These are phyloP conservation scores for Talaromyces pinophilus DNA, from an alignment of 2,329 filamentous ascomycete genomes.

Conservation along the genomic window DNA sequence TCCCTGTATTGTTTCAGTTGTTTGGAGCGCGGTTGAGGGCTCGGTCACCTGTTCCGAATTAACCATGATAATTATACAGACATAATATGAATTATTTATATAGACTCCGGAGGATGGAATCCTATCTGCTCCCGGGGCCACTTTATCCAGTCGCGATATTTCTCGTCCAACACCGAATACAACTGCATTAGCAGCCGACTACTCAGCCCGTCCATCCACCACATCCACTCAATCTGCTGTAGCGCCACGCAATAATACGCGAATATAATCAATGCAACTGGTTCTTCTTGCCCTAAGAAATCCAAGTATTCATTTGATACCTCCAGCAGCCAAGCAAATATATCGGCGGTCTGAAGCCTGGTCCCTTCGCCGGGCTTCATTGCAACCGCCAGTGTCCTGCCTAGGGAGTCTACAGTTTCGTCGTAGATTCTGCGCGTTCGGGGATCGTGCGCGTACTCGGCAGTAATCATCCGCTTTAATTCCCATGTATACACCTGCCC, in stretches of 20 bases:
- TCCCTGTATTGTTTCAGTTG: background rate
- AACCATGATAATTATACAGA: background rate
- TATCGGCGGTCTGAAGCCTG: slow-evolving; percentile 26
- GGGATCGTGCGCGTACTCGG: background rate
- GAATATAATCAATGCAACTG: slow-evolving; percentile 30
- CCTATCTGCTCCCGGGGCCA: slow-evolving; percentile 31
- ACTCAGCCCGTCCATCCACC: slow-evolving; percentile 32
- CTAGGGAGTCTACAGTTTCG: slow-evolving; percentile 25
- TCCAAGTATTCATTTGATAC: slow-evolving; percentile 27
- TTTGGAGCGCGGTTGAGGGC: background rate
- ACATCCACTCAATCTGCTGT: slow-evolving; percentile 29
- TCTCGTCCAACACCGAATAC: slow-evolving; percentile 27
- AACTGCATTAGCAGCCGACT: slow-evolving; percentile 26
- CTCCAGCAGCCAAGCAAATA: slow-evolving; percentile 30
- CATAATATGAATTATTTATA: background rate
- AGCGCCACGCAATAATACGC: slow-evolving; percentile 29
- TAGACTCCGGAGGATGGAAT: slow-evolving; percentile 25
- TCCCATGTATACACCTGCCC: slow-evolving; percentile 19
- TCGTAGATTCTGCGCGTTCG: slow-evolving; percentile 20
- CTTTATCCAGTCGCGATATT: slow-evolving; percentile 29
- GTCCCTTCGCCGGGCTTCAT: slow-evolving; percentile 14
- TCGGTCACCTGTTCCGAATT: background rate
- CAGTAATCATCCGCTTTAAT: background rate
- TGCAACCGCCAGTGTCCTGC: slow-evolving; percentile 20
- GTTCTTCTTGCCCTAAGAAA: slow-evolving; percentile 24